A percentile compares a stretch with the other conserved stretches of the same genome.
These are phyloP conservation scores for Blastobotrys elegans DNA, from an alignment of 1,139 yeast species.

Conservation along the genomic window DNA sequence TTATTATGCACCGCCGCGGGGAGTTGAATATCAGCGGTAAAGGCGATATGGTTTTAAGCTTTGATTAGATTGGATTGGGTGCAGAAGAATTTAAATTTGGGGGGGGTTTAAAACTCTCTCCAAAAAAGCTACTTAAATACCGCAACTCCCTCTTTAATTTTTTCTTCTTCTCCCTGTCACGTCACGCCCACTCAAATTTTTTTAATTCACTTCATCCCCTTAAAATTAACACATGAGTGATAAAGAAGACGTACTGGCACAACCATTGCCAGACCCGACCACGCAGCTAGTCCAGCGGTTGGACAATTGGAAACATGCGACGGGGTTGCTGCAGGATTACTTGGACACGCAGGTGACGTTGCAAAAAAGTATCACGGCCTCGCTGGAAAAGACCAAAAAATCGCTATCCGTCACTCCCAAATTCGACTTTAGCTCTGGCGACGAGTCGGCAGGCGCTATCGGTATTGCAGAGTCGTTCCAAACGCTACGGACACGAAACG, in stretches of 20 bases:
- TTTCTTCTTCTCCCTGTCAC: too few species aligned
- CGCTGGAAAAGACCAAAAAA: constrained; percentile 34
- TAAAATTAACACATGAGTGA: too few species aligned
- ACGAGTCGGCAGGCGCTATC: constrained; percentile 2
- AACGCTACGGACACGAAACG: constrained; percentile 31
- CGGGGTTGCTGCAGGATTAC: constrained; percentile 30
- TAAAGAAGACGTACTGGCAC: constrained; percentile 26
- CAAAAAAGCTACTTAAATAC: too few species aligned
- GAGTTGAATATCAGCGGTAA: too few species aligned
- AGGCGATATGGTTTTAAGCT: too few species aligned
- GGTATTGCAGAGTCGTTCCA: constrained; percentile 37
- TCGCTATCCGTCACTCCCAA: constrained; percentile 32
- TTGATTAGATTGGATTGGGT: too few species aligned
- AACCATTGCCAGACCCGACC: constrained; percentile 35
- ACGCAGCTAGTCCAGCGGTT: constrained; percentile 32
- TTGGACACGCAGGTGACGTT: constrained; percentile 27
- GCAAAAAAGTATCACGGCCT: constrained; percentile 29
- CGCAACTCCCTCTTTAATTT: too few species aligned
- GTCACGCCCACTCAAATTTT: too few species aligned
- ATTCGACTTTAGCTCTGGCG: constrained; percentile 23
- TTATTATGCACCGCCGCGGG: too few species aligned
- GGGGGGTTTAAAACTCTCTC: too few species aligned
- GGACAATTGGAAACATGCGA: constrained; percentile 37
- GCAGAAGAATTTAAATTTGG: too few species aligned
- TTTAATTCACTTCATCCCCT: too few species aligned